Evolutionary conservation across 169 alveolate genomes (phyloP).

Genomic region (Eimeria praecox): DNA sequence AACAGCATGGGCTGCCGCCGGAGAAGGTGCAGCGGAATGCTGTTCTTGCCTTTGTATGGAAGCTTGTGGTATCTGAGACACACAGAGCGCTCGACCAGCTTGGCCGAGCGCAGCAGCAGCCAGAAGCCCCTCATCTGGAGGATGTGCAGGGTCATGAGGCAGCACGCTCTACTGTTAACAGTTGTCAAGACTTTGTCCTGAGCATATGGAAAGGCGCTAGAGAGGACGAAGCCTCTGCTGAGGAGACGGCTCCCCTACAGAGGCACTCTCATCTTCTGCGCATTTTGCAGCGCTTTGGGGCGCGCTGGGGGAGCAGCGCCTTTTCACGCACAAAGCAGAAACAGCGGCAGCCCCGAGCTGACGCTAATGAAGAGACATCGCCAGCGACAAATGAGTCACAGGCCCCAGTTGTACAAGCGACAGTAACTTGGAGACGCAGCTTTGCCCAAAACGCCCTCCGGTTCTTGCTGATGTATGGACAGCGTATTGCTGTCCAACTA

Average conservation of each 20-base stretch:
- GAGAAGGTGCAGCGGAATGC: conserved; percentile 38
- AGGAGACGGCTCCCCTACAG: conserved; percentile 62
- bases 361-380: not conserved
- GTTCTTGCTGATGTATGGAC: conserved; percentile 39
- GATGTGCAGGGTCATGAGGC: not conserved
- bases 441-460: conserved; percentile 65
- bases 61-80: conserved; percentile 59
- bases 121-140: not conserved
- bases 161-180: not conserved
- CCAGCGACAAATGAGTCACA: not conserved
- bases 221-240: not conserved
- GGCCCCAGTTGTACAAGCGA: not conserved
- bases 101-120: not conserved
- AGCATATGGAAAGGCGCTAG: conserved; percentile 1
- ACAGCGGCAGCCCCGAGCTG: conserved; percentile 10
- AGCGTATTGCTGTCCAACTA: conserved; percentile 17
- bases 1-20: not conserved
- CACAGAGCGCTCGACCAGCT: conserved; percentile 37
- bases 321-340: not conserved
- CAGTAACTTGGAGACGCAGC: conserved; percentile 14
- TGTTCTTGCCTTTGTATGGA: conserved; percentile 46
- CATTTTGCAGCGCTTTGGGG: conserved; percentile 38
- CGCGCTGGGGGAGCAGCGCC: conserved; percentile 43
- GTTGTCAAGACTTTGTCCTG: conserved; percentile 28
- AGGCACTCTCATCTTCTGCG: conserved; percentile 57